These are phyloP conservation scores for Hortaea sp. DNA, from an alignment of 2,329 filamentous ascomycete genomes.

Conservation along the genomic window DNA sequence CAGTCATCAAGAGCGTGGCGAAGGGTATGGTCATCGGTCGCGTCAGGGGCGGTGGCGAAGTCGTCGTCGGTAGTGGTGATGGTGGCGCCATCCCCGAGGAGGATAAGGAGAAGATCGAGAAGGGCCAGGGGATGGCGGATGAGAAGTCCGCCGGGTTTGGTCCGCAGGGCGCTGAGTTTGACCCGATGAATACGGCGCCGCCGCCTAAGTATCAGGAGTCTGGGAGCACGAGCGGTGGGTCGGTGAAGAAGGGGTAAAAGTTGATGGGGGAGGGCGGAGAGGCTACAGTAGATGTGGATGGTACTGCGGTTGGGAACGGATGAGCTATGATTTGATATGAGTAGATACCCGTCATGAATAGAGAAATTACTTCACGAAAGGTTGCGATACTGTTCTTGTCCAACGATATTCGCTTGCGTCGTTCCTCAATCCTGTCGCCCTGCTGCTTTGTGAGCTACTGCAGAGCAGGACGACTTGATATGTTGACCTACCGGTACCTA, in stretches of 20 bases:
- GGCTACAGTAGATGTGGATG: background rate
- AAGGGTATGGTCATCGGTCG: constrained; percentile 91
- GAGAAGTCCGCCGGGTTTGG: background rate
- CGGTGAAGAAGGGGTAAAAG: background rate
- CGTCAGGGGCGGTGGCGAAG: constrained; percentile 61
- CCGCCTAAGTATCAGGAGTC: constrained; percentile 8
- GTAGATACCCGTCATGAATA: background rate
- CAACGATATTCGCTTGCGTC: no score
- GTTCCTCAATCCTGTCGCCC: no score
- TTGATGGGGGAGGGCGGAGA: background rate
- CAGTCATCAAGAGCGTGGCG: constrained; percentile 86
- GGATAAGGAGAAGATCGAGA: constrained; percentile 17
- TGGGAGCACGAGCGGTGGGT: background rate
- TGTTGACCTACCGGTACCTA: no score
- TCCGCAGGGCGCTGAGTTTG: constrained; percentile 1
- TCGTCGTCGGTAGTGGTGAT: constrained; percentile 62
- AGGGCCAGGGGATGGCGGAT: background rate
- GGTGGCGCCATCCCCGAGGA: constrained; percentile 35
- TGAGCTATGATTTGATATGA: background rate
- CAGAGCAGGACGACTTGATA: no score
- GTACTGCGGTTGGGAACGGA: background rate
- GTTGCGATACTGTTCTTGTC: no score
- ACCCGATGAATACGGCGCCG: background rate
- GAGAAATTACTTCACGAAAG: no score
- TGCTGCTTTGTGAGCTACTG: no score